Evolutionary conservation across 257 asterid species (phyloP).

Genomic region (Sherardia arvensis): DNA sequence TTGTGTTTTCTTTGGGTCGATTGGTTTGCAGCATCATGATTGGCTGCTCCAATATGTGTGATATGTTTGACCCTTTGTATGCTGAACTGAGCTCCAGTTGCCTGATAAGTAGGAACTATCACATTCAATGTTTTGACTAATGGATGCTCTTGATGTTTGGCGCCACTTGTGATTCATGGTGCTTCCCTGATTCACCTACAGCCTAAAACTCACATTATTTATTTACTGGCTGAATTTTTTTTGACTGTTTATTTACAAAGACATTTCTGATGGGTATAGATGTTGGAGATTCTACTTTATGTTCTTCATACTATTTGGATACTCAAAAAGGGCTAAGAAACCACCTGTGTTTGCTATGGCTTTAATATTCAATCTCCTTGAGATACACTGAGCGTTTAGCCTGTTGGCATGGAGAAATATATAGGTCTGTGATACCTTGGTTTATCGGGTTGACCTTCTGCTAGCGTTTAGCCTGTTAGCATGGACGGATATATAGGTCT

Average conservation of each 20-base stretch:
- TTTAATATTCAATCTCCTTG: not conserved
- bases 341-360: not conserved
- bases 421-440: not conserved
- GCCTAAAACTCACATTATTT: not conserved
- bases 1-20: too few species aligned
- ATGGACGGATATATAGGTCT: not conserved
- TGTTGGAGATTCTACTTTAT: not conserved
- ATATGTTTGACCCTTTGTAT: too few species aligned
- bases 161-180: not conserved
- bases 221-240: not conserved
- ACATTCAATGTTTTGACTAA: not conserved
- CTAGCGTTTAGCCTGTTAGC: too few species aligned
- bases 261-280: not conserved
- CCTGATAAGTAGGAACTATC: not conserved
- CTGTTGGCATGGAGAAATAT: not conserved
- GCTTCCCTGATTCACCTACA: not conserved
- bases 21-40: too few species aligned
- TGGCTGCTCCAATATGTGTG: too few species aligned
- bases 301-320: not conserved
- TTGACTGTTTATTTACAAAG: not conserved
- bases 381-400: too few species aligned
- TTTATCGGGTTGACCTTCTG: not conserved
- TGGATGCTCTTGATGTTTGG: not conserved
- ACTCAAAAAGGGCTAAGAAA: not conserved
- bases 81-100: not conserved